Evolutionary conservation across 257 asterid species (phyloP).

Genomic region (Thymus quinquecostatus): DNA sequence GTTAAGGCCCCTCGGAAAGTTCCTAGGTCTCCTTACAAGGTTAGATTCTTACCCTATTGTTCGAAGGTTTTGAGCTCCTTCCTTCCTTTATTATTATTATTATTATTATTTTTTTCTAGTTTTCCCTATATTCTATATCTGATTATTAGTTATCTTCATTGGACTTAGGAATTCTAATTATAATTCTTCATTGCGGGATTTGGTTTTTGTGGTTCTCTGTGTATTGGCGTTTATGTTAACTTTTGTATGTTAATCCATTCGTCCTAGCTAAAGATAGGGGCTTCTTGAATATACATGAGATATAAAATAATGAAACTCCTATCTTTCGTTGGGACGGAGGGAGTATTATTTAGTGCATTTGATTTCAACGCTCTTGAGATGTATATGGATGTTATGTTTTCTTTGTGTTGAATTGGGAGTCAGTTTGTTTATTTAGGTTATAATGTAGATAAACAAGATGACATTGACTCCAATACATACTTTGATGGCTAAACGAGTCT

Average conservation of each 20-base stretch:
- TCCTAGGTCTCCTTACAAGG: constrained; percentile 90
- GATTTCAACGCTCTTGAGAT: background rate
- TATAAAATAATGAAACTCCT: no score
- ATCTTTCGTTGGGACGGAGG: no score
- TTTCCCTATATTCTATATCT: background rate
- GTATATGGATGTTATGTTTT: background rate
- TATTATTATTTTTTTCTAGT: background rate
- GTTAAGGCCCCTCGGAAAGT: constrained; percentile 84
- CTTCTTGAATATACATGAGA: no score
- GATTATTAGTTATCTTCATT: background rate
- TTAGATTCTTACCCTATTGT: constrained; percentile 5
- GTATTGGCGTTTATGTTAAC: background rate
- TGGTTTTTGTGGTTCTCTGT: constrained; percentile 16
- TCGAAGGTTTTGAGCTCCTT: constrained; percentile 4
- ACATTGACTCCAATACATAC: no score
- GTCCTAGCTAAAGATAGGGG: no score
- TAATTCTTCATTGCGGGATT: background rate
- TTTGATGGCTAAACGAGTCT: no score
- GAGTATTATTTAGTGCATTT: background rate
- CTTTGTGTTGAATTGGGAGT: constrained; percentile 20
- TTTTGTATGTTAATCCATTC: background rate
- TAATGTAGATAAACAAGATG: no score
- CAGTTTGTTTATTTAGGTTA: background rate
- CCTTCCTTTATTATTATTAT: no score
- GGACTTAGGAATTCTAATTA: background rate